These are phyloP conservation scores for Monilinia fructigena DNA, from an alignment of 2,329 filamentous ascomycete genomes.

Conservation along the genomic window DNA sequence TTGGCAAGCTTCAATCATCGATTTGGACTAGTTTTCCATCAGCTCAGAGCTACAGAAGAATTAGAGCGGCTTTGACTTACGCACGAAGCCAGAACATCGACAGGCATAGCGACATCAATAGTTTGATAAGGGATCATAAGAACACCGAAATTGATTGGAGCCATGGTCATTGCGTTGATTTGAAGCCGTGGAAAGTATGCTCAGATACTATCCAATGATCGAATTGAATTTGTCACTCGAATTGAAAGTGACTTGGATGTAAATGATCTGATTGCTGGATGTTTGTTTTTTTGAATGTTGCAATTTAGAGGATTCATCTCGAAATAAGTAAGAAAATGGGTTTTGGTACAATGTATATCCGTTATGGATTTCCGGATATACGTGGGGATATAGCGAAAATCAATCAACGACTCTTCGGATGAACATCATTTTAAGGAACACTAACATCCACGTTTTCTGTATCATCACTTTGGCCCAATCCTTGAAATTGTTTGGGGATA, in stretches of 20 bases:
- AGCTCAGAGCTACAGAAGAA: background rate
- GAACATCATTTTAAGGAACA: background rate
- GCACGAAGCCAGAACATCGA: constrained; percentile 33
- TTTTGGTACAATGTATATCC: background rate
- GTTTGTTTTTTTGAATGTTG: background rate
- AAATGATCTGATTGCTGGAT: background rate
- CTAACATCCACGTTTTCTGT: background rate
- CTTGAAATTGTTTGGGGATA: background rate
- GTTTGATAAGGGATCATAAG: constrained; percentile 35
- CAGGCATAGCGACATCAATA: constrained; percentile 33
- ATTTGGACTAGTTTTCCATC: background rate
- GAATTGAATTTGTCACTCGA: background rate
- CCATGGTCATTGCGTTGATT: constrained; percentile 25
- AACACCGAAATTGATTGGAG: constrained; percentile 35
- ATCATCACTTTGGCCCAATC: background rate
- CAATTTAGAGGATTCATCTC: background rate
- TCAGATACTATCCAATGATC: background rate
- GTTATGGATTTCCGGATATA: constrained; percentile 6
- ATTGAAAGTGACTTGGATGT: background rate
- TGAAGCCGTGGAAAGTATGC: background rate
- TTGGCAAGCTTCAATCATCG: constrained; percentile 13
- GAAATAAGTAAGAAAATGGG: background rate
- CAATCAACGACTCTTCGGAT: background rate
- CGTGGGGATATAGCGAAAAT: constrained; percentile 4
- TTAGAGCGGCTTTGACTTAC: constrained; percentile 17